Evolutionary conservation across 768 basidiomycete species (phyloP).

Genomic region (Boletus rufocinnamomeus): DNA sequence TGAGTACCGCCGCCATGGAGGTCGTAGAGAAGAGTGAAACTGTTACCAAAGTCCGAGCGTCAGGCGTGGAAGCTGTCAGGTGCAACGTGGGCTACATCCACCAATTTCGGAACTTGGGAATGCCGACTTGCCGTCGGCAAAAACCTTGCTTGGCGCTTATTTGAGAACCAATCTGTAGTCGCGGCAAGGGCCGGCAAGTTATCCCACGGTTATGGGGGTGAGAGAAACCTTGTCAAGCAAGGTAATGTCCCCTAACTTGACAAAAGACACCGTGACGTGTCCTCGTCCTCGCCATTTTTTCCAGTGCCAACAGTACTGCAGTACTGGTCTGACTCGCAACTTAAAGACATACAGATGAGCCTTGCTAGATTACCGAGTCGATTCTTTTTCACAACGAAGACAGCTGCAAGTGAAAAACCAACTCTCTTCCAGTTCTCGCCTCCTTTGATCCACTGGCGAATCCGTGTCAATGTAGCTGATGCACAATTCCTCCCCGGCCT

Average conservation of each 20-base stretch:
- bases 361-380: not conserved
- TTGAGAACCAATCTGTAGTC: no score
- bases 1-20: slow-evolving; percentile 25
- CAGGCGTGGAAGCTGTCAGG: slow-evolving; percentile 4
- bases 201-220: no score
- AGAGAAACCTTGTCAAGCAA: no score
- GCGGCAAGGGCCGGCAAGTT: no score
- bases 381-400: slow-evolving; percentile 41
- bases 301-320: not conserved
- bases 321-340: not conserved
- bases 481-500: slow-evolving; percentile 55
- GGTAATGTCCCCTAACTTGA: slow-evolving; percentile 3
- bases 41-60: slow-evolving; percentile 1
- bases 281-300: not conserved
- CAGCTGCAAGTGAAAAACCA: slow-evolving; percentile 63
- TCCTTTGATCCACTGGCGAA: slow-evolving; percentile 37
- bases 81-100: slow-evolving; percentile 21
- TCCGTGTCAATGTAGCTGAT: slow-evolving; percentile 54
- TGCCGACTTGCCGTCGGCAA: no score
- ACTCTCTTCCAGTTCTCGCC: slow-evolving; percentile 43
- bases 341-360: not conserved
- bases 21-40: slow-evolving; percentile 12
- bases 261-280: not conserved
- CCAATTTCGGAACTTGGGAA: slow-evolving; percentile 14
- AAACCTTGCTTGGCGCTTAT: no score